phyloP scores from a whole-genome alignment of 805 yeast genomes.

The Nakazawaea pomicola region DNA sequence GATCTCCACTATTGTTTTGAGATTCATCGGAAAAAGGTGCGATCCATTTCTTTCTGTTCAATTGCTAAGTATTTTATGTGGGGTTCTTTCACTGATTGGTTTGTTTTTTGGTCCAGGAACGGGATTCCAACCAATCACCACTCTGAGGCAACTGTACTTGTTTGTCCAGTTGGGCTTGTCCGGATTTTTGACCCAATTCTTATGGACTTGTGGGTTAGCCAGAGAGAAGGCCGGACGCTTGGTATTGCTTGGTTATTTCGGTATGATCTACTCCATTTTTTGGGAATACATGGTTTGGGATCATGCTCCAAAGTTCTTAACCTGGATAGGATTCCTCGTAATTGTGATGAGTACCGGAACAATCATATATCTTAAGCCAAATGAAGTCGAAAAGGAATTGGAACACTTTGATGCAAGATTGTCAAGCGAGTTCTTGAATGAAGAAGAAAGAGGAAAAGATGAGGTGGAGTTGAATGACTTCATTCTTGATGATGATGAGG shows the following conservation, averaged over 20 bases:
- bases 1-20: slow-evolving; percentile 31
- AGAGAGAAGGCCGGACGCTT: slow-evolving; percentile 39
- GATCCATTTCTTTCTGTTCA: slow-evolving; percentile 41
- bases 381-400: not conserved
- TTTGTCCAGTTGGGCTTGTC: slow-evolving; percentile 35
- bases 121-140: slow-evolving; percentile 26
- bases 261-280: slow-evolving; percentile 38
- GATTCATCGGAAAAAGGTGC: slow-evolving; percentile 36
- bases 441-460: slow-evolving; percentile 1
- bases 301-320: slow-evolving; percentile 37
- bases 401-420: not conserved
- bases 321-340: slow-evolving; percentile 34
- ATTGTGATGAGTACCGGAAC: slow-evolving; percentile 32
- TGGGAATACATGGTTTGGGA: slow-evolving; percentile 40
- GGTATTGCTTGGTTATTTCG: slow-evolving; percentile 35
- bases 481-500: slow-evolving; percentile 3
- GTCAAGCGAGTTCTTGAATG: not conserved
- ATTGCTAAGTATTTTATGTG: slow-evolving; percentile 34
- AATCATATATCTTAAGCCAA: slow-evolving; percentile 12
- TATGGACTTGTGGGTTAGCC: slow-evolving; percentile 41
- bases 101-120: slow-evolving; percentile 29
- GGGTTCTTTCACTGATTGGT: slow-evolving; percentile 25
- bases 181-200: slow-evolving; percentile 43
- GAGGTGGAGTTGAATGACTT: slow-evolving; percentile 3
- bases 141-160: slow-evolving; percentile 30